Evolutionary conservation across 345 rosid genomes (phyloP), one percentile per base, ranked within the genome.

Genomic region (Citrus mangshanensis): DNA sequence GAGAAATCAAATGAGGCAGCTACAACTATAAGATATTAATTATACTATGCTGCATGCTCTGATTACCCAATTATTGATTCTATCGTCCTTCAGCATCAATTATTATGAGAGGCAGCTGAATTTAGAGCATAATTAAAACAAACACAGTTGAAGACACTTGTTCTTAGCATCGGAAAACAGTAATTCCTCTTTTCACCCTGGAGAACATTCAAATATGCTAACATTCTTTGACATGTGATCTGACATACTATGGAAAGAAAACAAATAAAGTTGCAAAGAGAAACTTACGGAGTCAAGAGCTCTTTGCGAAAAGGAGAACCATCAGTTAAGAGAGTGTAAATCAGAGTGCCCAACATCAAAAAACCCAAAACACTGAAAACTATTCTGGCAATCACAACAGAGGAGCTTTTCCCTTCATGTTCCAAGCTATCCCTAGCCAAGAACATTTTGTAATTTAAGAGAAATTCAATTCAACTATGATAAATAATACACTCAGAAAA

Each of bases 231-330:
- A 28, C 25, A 64, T 22, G 19, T 49, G 42, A 27, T 19, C 28
- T 14, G 54, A 30, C 37, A 27, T 42, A 5, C 18, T 40, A 30
- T 30, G 58, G 12, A n/a, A 74, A 30, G 14, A 35, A 56, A 5
- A 22, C 16, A 28, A 38, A 30, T 54, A 19, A 73, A 61, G 63
- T 46, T 46, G 6, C 13, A 73, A 67, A 38, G 37, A 66, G 42
- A 66, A 76, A 80, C 93, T 95, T 79, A 95, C 97, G 95, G 99
- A 70, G 91, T 90, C 3, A 88, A 68, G 38, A 95, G 93, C 76
- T 95, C 99, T 84, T 74, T 87, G 74, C 93, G 95, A 77, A 95
- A 95, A 79, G 98, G 99, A 37, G 92, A 87, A 76, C 99, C 98
- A 83, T 90, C 85, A 51, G 97, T 92, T 54, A 82, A 62, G 70